A percentile compares a stretch with the other conserved stretches of the same genome.
Conservation (phyloP, 2,329 filamentous ascomycete genomes). For the Amesomyces nigricolor region DNA sequence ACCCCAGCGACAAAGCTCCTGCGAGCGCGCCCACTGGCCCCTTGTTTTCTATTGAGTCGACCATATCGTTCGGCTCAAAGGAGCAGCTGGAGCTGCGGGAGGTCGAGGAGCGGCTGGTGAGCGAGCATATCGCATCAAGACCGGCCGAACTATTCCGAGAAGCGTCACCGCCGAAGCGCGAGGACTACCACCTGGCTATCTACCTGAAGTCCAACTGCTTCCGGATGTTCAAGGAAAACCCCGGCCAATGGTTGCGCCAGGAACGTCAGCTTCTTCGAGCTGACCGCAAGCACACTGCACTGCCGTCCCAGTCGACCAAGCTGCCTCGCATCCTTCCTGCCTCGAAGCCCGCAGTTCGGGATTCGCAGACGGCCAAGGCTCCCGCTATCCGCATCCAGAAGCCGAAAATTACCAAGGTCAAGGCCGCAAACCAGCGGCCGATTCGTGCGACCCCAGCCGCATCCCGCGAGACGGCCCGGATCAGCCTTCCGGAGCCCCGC, state of each 20-base stretch:
- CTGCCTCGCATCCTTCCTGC: slow-evolving; percentile 40
- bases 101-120: slow-evolving; percentile 39
- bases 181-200: slow-evolving; percentile 51
- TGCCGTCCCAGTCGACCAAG: slow-evolving; percentile 33
- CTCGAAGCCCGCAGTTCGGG: slow-evolving; percentile 28
- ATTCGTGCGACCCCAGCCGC: slow-evolving; percentile 31
- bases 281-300: slow-evolving; percentile 40
- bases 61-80: too few species aligned
- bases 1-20: slow-evolving; percentile 42
- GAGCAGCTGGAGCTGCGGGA: too few species aligned
- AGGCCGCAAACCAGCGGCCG: slow-evolving; percentile 28
- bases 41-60: slow-evolving; percentile 36
- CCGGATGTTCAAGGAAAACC: slow-evolving; percentile 41
- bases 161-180: slow-evolving; percentile 42
- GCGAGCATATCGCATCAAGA: slow-evolving; percentile 45
- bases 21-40: slow-evolving; percentile 42
- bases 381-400: slow-evolving; percentile 30
- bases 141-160: slow-evolving; percentile 38
- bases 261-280: slow-evolving; percentile 47
- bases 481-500: slow-evolving; percentile 46
- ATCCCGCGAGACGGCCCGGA: slow-evolving; percentile 31
- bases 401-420: slow-evolving; percentile 18
- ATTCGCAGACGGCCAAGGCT: slow-evolving; percentile 24
- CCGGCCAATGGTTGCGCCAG: slow-evolving; percentile 42
- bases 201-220: slow-evolving; percentile 50